Conservation (phyloP, 1,284 basidiomycete genomes). For the Marasmius fiardii region DNA sequence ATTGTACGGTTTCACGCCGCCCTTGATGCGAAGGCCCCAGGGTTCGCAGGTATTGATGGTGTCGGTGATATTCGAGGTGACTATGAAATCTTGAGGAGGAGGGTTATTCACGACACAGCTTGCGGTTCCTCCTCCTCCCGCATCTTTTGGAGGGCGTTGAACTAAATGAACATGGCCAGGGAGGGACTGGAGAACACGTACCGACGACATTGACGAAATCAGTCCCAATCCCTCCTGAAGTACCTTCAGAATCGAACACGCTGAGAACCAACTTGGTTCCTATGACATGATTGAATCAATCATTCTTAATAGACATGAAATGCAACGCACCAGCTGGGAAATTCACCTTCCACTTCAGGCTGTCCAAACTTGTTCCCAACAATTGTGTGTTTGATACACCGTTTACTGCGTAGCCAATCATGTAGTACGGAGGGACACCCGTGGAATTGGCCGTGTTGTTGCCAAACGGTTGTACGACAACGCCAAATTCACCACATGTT, state of each 20-base stretch:
- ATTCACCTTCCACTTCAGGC: slow-evolving; percentile 40
- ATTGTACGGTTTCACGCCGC: slow-evolving; percentile 45
- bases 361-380: slow-evolving; percentile 35
- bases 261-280: slow-evolving; percentile 39
- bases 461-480: slow-evolving; percentile 8
- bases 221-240: slow-evolving; percentile 36
- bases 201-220: slow-evolving; percentile 32
- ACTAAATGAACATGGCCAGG: not conserved
- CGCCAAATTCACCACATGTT: slow-evolving; percentile 8
- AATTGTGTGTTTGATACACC: slow-evolving; percentile 37
- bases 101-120: slow-evolving; percentile 32
- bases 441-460: not conserved
- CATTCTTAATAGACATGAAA: not conserved
- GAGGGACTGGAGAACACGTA: slow-evolving; percentile 17
- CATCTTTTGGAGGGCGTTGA: slow-evolving; percentile 25
- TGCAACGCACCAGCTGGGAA: slow-evolving; percentile 37
- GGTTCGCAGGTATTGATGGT: slow-evolving; percentile 41
- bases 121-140: no score
- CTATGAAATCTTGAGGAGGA: slow-evolving; percentile 31
- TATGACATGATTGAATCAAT: slow-evolving; percentile 16
- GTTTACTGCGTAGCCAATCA: slow-evolving; percentile 41
- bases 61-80: slow-evolving; percentile 39
- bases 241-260: slow-evolving; percentile 42
- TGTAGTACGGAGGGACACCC: slow-evolving; percentile 45
- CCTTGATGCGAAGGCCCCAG: slow-evolving; percentile 42